Evolutionary conservation across 2,329 filamentous ascomycete genomes (phyloP).

Genomic region (Raffaelea albimanens): DNA sequence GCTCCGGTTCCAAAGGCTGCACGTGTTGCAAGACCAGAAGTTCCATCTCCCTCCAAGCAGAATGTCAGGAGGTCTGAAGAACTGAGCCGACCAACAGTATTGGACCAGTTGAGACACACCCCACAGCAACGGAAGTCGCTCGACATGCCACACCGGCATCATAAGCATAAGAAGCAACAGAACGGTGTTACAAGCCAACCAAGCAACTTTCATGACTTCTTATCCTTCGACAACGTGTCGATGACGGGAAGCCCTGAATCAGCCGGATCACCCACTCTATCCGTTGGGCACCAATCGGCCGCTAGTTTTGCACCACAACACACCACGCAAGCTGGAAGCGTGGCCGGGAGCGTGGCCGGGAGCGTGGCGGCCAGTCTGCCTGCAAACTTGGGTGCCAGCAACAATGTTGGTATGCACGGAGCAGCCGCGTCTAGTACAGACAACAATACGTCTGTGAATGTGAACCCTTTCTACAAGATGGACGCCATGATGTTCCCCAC

Average conservation of each 20-base stretch:
- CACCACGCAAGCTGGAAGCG: slow-evolving; percentile 4
- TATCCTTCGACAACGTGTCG: slow-evolving; percentile 35
- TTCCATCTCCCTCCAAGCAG: slow-evolving; percentile 17
- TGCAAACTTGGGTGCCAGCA: too few species aligned
- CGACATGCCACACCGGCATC: neutral
- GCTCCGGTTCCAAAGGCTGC: slow-evolving; percentile 29
- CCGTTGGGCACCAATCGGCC: slow-evolving; percentile 18
- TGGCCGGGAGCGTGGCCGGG: neutral
- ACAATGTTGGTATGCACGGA: too few species aligned
- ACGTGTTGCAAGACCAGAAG: neutral
- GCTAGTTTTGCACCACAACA: slow-evolving; percentile 17
- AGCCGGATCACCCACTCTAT: slow-evolving; percentile 21
- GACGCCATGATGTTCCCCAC: slow-evolving; percentile 75
- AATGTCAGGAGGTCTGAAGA: slow-evolving; percentile 18
- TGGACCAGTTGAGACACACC: slow-evolving; percentile 8
- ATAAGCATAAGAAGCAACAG: slow-evolving; percentile 2
- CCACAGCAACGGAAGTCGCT: slow-evolving; percentile 14
- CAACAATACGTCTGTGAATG: slow-evolving; percentile 7
- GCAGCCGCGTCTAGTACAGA: neutral
- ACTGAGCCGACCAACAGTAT: slow-evolving; percentile 10
- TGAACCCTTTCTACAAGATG: slow-evolving; percentile 54
- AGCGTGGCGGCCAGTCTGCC: too few species aligned
- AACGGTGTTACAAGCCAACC: slow-evolving; percentile 22
- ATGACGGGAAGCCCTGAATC: slow-evolving; percentile 29
- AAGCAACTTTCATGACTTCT: slow-evolving; percentile 32